Evolutionary conservation across 352 stramenopile genomes (phyloP).

Genomic region (Pythium brachiatum): DNA sequence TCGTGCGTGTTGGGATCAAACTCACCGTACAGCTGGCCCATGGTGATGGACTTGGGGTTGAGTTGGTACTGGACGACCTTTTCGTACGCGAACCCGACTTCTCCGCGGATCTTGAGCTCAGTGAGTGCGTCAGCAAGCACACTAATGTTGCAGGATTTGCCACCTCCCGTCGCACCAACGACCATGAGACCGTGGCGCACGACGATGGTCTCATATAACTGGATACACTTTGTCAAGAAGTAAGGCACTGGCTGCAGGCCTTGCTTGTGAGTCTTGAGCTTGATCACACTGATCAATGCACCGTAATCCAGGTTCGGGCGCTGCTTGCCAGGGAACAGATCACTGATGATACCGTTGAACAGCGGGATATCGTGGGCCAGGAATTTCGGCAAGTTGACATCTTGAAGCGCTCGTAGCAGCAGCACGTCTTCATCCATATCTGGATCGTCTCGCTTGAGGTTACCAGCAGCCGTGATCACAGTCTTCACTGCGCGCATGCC

Average conservation of each 20-base stretch:
- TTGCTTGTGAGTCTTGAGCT: conserved; percentile 77
- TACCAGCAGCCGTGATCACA: conserved; percentile 85
- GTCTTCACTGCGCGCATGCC: conserved; percentile 90
- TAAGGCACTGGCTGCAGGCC: conserved; percentile 88
- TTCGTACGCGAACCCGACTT: conserved; percentile 87
- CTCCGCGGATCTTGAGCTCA: conserved; percentile 73
- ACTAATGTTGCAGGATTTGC: conserved; percentile 90
- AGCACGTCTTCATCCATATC: conserved; percentile 94
- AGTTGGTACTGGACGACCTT: conserved; percentile 89
- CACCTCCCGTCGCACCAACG: conserved; percentile 88
- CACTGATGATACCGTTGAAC: conserved; percentile 94
- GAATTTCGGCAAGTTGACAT: conserved; percentile 96
- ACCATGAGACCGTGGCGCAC: conserved; percentile 96
- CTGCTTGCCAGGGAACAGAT: conserved; percentile 92
- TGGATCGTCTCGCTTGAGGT: conserved; percentile 89
- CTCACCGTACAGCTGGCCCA: conserved; percentile 94
- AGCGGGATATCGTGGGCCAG: conserved; percentile 93
- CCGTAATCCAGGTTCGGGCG: conserved; percentile 87
- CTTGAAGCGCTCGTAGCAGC: conserved; percentile 91
- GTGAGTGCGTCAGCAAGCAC: conserved; percentile 90
- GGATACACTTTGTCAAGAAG: conserved; percentile 94
- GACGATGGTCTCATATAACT: conserved; percentile 94
- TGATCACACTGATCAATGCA: conserved; percentile 87
- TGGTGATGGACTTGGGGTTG: conserved; percentile 95
- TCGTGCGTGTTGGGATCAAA: conserved; percentile 95